Conservation (phyloP, 192 early-diverging fungal species). For the Coemansia sp. region DNA sequence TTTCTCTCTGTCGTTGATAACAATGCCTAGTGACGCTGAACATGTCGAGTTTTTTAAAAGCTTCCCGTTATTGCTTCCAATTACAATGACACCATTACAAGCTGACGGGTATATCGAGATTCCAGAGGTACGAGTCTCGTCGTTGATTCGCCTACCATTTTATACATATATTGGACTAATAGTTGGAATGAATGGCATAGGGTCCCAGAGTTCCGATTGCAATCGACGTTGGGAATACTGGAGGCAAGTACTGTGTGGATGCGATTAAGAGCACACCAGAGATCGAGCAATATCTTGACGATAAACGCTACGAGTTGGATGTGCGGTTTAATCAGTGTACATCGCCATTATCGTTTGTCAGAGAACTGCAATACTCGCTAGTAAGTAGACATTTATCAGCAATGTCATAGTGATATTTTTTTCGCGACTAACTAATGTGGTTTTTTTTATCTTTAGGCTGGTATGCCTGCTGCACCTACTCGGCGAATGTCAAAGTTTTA, state of each 20-base stretch:
- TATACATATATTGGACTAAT: not conserved
- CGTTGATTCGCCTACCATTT: too few relatives aligned
- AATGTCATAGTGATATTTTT: not conserved
- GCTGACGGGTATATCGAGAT: constrained; percentile 45
- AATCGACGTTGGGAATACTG: constrained; percentile 20
- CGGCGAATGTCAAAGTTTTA: constrained; percentile 27
- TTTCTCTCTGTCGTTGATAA: not conserved
- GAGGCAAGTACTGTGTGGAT: constrained; percentile 25
- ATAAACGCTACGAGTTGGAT: constrained; percentile 24
- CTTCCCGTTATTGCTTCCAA: constrained; percentile 43
- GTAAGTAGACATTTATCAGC: constrained; percentile 17
- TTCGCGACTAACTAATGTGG: not conserved
- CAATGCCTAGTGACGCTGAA: constrained; percentile 23
- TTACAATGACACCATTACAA: constrained; percentile 32
- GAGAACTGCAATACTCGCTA: constrained; percentile 40
- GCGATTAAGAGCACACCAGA: constrained; percentile 39
- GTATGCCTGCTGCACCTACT: not conserved
- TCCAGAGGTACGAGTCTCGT: constrained; percentile 8
- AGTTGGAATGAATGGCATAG: not conserved
- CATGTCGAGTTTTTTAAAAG: constrained; percentile 43
- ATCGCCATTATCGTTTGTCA: constrained; percentile 40
- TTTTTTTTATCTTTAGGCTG: constrained; percentile 8
- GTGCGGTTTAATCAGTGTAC: constrained; percentile 45
- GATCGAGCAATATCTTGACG: constrained; percentile 12
- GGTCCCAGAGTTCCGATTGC: constrained; percentile 14